Conservation (phyloP, 805 yeast species). For the Cyberlindnera xishuangbannaensis region DNA sequence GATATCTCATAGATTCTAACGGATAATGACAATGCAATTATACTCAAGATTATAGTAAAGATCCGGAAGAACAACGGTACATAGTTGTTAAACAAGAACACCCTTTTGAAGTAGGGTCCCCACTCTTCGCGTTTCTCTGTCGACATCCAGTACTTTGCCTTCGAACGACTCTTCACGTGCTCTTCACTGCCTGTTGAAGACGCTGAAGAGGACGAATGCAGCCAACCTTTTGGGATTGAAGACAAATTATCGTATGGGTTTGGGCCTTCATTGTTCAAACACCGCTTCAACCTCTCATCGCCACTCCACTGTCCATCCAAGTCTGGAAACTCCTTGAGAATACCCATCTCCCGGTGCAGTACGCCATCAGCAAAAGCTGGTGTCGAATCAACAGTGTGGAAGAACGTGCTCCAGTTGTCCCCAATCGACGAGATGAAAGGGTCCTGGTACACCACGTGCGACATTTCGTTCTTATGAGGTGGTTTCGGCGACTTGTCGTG, state of each 20-base stretch:
- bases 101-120: constrained; percentile 52
- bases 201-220: constrained; percentile 6
- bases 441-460: constrained; percentile 20
- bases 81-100: constrained; percentile 70
- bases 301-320: constrained; percentile 66
- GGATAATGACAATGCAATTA: constrained; percentile 70
- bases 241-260: constrained; percentile 2
- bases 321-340: constrained; percentile 30
- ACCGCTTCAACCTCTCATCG: constrained; percentile 50
- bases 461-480: constrained; percentile 6
- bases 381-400: constrained; percentile 42
- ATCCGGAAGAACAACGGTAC: constrained; percentile 73
- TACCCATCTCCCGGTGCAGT: constrained; percentile 18
- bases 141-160: constrained; percentile 67
- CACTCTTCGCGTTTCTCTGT: constrained; percentile 55
- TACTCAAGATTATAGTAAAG: constrained; percentile 50
- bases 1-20: constrained; percentile 45
- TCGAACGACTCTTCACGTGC: constrained; percentile 39
- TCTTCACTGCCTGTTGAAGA: constrained; percentile 22
- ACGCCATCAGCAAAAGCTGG: constrained; percentile 28
- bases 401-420: constrained; percentile 46
- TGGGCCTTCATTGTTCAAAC: constrained; percentile 34
- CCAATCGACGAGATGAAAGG: constrained; percentile 33
- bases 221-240: constrained; percentile 3
- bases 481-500: constrained; percentile 10